phyloP scores from a whole-genome alignment of 768 basidiomycete genomes.

The Termitomyces eurrhizus region DNA sequence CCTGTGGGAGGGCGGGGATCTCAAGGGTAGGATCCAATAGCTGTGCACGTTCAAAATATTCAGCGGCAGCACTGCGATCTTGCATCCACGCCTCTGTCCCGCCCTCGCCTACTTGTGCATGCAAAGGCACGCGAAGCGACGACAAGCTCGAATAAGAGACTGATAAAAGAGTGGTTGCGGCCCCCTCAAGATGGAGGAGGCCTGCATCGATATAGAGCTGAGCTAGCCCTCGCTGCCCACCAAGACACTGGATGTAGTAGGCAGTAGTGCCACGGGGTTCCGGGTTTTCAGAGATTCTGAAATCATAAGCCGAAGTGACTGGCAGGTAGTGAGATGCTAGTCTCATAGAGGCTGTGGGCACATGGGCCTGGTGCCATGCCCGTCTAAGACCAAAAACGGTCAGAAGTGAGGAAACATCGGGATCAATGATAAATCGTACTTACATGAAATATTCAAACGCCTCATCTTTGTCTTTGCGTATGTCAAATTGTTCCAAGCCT shows the following conservation, averaged over 20 bases:
- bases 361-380: constrained; percentile 76
- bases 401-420: constrained; percentile 4
- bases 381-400: constrained; percentile 41
- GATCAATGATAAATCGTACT: constrained; percentile 24
- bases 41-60: constrained; percentile 70
- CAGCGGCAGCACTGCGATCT: constrained; percentile 66
- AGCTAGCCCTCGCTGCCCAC: constrained; percentile 63
- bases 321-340: constrained; percentile 73
- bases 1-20: constrained; percentile 60
- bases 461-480: constrained; percentile 68
- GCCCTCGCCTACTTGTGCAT: constrained; percentile 46
- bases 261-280: constrained; percentile 46
- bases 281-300: constrained; percentile 31
- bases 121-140: constrained; percentile 65
- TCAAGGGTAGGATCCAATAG: constrained; percentile 58
- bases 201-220: constrained; percentile 78
- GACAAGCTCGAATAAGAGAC: constrained; percentile 75
- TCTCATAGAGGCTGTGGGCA: constrained; percentile 74
- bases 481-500: constrained; percentile 69
- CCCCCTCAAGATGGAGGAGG: constrained; percentile 76
- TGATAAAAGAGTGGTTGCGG: constrained; percentile 65
- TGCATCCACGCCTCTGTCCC: constrained; percentile 71
- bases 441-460: constrained; percentile 82
- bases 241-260: constrained; percentile 66
- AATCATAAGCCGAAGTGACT: constrained; percentile 40